These are phyloP conservation scores for Prinsepia uniflora DNA, from an alignment of 306 rosid species.

Conservation along the genomic window DNA sequence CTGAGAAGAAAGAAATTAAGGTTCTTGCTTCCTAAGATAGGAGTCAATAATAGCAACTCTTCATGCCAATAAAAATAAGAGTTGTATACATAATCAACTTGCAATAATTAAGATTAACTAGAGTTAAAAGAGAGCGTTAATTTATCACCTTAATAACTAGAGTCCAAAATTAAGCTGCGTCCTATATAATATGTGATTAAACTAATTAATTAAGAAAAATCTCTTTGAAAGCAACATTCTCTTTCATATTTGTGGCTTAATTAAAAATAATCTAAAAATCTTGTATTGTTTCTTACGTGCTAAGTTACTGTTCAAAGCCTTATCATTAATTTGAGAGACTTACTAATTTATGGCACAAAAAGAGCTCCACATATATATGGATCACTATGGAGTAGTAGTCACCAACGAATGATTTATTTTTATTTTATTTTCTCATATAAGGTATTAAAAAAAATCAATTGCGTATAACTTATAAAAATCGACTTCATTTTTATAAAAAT, in stretches of 20 bases:
- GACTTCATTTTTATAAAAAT: too few relatives aligned
- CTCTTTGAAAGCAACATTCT: constrained; percentile 9
- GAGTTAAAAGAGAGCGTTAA: background rate
- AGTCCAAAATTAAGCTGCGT: too few relatives aligned
- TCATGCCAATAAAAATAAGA: background rate
- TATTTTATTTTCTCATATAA: too few relatives aligned
- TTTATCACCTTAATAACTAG: too few relatives aligned
- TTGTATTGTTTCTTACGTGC: constrained; percentile 25
- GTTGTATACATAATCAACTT: background rate
- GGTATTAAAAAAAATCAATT: too few relatives aligned
- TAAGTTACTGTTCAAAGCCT: constrained; percentile 39
- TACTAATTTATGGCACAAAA: too few relatives aligned
- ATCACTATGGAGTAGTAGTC: too few relatives aligned
- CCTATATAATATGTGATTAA: background rate
- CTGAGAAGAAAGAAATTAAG: background rate
- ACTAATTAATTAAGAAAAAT: constrained; percentile 1
- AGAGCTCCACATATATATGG: too few relatives aligned
- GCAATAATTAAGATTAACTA: background rate
- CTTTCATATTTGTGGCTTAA: background rate
- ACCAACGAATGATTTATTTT: too few relatives aligned
- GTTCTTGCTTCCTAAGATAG: constrained; percentile 14
- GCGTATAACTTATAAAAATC: too few relatives aligned
- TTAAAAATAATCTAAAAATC: constrained; percentile 3
- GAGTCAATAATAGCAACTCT: constrained; percentile 19
- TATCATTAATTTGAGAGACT: constrained; percentile 25